A percentile compares a stretch with the other conserved stretches of the same genome.
These are phyloP conservation scores for Globisporangium abappressorium DNA, from an alignment of 352 stramenopile species.

Conservation along the genomic window DNA sequence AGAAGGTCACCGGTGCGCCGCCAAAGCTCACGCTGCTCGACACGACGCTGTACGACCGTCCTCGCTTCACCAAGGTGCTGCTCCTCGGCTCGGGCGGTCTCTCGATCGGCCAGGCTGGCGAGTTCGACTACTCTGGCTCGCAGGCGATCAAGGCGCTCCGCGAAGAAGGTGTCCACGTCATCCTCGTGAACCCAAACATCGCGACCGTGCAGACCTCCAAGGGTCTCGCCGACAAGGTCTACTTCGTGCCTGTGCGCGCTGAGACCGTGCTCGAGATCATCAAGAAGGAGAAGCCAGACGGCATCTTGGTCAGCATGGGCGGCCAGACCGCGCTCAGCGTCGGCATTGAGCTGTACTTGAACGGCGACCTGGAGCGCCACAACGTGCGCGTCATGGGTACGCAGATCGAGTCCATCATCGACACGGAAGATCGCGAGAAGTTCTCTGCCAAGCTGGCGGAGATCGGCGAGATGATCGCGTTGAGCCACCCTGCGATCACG, in stretches of 20 bases:
- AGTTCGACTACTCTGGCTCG: conserved; percentile 99
- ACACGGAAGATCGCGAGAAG: conserved; percentile 94
- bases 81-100: conserved; percentile 97
- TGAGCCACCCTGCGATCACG: conserved; percentile 88
- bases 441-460: conserved; percentile 93
- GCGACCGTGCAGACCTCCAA: conserved; percentile 98
- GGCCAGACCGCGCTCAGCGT: conserved; percentile 95
- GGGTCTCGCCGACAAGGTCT: conserved; percentile 94
- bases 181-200: conserved; percentile 99
- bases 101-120: conserved; percentile 97
- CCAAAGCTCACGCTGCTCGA: conserved; percentile 82
- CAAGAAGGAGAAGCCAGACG: conserved; percentile 73
- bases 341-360: conserved; percentile 94
- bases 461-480: conserved; percentile 91
- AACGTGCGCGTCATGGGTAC: conserved; percentile 89
- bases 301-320: conserved; percentile 95
- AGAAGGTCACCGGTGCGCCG: conserved; percentile 72
- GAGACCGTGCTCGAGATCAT: conserved; percentile 87
- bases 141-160: conserved; percentile 99
- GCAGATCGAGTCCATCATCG: conserved; percentile 92
- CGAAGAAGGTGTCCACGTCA: conserved; percentile 96
- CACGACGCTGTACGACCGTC: conserved; percentile 64
- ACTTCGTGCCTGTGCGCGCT: conserved; percentile 96
- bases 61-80: conserved; percentile 94
- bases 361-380: conserved; percentile 88